Evolutionary conservation across 202 grass and related monocot species (phyloP), one percentile per base, ranked within the genome.

Genomic region (Hordeum pubiflorum): DNA sequence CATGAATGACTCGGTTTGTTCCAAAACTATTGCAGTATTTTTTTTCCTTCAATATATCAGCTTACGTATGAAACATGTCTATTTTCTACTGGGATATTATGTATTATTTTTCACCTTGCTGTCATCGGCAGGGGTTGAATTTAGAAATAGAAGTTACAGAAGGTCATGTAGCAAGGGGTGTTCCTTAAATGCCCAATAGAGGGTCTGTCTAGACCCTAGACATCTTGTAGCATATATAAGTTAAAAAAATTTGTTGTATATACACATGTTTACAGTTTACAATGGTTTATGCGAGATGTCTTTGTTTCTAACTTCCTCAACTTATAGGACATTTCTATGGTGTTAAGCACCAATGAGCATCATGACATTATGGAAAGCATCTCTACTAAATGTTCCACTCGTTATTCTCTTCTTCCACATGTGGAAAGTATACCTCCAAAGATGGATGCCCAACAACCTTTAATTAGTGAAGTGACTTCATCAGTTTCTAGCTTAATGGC

Each of bases 261-360:
- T 7, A 34, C 40, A 20, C 23, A 67, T 57, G 54, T 72, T 85
- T 72, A 37, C 18, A 36, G 2, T 56, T 57, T 37, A 60, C 12
- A 44, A 50, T 22, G 31, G 50, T 37, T 18, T 60, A 41, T 84
- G 34, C 9, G 26, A 57, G 57, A 31, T 9, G n/a, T 24, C 24
- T 3, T 54, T 84, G 9, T 76, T 81, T 89, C 26, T 88, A 83
- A 82, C 55, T 79, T 56, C 64, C 68, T 9, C 4, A 78, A 74
- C 69, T 83, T 91, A 38, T 78, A 94, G 95, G 92, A 98, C 59
- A 79, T 98, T 84, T 98, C 95, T 34, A 87, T 94, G 82, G 76
- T 94, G 81, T 82, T 98, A 88, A 98, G 95, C 83, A 93, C 92
- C 62, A 85, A 87, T 83, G 95, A 94, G 69, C 92, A 91, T 93